A percentile compares a stretch with the other conserved stretches of the same genome.
Conservation (phyloP, 306 rosid genomes). For the Mucuna pruriens region DNA sequence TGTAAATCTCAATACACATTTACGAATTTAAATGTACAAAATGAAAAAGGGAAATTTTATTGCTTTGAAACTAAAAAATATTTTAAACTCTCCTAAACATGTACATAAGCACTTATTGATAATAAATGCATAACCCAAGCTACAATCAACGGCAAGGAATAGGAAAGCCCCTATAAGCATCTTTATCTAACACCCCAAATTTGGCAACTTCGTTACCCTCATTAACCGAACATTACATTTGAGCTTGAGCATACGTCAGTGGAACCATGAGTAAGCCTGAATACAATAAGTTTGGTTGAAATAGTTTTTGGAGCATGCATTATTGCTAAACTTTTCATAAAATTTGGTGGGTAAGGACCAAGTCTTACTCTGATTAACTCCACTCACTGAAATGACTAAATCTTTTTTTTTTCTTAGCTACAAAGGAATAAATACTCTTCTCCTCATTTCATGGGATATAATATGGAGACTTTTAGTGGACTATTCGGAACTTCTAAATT, state of each 20-base stretch:
- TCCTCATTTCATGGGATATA: not conserved
- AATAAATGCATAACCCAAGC: not conserved
- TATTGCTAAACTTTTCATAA: too few species aligned
- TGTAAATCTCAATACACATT: too few species aligned
- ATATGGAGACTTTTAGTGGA: not conserved
- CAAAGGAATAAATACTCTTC: not conserved
- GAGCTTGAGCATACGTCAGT: not conserved
- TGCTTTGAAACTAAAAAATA: too few species aligned
- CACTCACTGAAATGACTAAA: not conserved
- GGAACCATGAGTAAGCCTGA: not conserved
- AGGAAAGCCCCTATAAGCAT: not conserved
- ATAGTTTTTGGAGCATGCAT: not conserved
- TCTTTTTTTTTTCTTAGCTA: not conserved
- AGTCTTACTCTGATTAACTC: not conserved
- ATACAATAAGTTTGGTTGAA: not conserved
- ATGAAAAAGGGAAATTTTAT: too few species aligned
- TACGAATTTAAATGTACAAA: too few species aligned
- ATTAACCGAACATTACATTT: not conserved
- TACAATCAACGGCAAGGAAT: not conserved
- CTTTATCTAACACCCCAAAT: not conserved
- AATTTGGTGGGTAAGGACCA: not conserved
- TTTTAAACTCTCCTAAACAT: too few species aligned
- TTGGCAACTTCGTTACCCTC: not conserved
- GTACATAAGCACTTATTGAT: too few species aligned
- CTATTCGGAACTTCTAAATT: not conserved